Base-by-base conservation (phyloP, 176 grass and related monocot genomes). In the Ensete ventricosum region DNA sequence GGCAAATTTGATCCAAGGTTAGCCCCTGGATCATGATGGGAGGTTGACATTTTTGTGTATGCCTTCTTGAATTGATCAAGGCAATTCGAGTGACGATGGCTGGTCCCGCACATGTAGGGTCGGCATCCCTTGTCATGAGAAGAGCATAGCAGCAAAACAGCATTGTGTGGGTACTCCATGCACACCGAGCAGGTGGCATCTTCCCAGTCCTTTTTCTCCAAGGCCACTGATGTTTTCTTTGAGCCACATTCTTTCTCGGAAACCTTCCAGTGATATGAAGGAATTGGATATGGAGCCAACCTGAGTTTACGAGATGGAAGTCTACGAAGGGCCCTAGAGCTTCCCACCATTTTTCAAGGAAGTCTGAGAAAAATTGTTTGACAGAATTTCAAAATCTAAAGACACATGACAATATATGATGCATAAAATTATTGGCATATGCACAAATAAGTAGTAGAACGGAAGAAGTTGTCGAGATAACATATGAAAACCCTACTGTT, bases 61-160 rank as follows among this genome's bases (percentile, higher is more conserved):
- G 94, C 94, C 71, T 91, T 99, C 78, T 99, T 87, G 66, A 94
- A 99, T 76, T 91, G 95, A 85, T 99, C 91, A 8, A 99, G 88
- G 77, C 95, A 99, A 65, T 99, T 94, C 0, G 95, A 99, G 84
- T 94, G 88, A 51, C 88, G 84, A 55, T 82, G 86, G 67, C 90
- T 99, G 59, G 95, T 94, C 62, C 86, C 91, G 81, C 95, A 99
- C 91, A 94, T 99, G 83, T 94, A 99, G 78, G 95, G 95, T 57
- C 86, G 88, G 9, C 95, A 99, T 9, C 95, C 95, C 77, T 99
- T 91, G 73, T 99, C 91, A 77, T 99, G 88, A 9, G 95, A 99
- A n/a, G 95, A 94, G 74, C 95, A 98, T 10, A 98, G 86, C 21
- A 98, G 88, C n/a, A 98, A 86, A 64, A 98, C 94, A 62, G 90